A percentile compares a stretch with the other conserved stretches of the same genome.
These are phyloP conservation scores for Fusarium buharicum DNA, from an alignment of 2,329 filamentous ascomycete genomes.

Conservation along the genomic window DNA sequence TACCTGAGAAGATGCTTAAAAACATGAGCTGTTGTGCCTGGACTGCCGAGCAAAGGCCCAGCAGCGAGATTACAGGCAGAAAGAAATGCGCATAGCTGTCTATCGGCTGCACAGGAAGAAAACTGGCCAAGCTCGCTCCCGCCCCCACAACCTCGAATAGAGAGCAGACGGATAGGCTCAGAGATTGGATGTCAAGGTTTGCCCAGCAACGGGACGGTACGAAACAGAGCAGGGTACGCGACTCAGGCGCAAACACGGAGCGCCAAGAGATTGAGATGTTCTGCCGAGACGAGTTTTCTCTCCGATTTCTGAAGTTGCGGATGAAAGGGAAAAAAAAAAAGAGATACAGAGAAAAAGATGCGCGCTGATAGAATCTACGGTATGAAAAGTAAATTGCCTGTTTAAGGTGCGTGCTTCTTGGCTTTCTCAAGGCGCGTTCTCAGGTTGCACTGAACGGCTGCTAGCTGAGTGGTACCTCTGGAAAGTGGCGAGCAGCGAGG, in stretches of 20 bases:
- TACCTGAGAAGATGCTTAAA: constrained; percentile 10
- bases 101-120: constrained; percentile 10
- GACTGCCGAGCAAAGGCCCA: constrained; percentile 30
- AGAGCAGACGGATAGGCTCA: neutral
- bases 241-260: neutral
- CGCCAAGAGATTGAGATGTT: neutral
- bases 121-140: neutral
- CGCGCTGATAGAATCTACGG: neutral
- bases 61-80: constrained; percentile 9
- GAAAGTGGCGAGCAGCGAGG: constrained; percentile 4
- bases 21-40: constrained; percentile 23
- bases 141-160: neutral
- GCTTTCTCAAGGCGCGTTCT: constrained; percentile 8
- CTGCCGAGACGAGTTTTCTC: neutral
- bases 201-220: neutral
- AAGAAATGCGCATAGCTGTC: constrained; percentile 36
- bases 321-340: neutral
- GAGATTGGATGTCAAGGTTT: neutral
- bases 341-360: neutral
- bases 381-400: neutral
- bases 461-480: constrained; percentile 9
- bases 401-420: too few relatives aligned
- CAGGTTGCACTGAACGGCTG: neutral
- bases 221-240: neutral
- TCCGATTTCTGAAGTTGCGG: neutral